Conservation (phyloP, 1,284 basidiomycete species). For the Austroboletus novae-zelandiae region DNA sequence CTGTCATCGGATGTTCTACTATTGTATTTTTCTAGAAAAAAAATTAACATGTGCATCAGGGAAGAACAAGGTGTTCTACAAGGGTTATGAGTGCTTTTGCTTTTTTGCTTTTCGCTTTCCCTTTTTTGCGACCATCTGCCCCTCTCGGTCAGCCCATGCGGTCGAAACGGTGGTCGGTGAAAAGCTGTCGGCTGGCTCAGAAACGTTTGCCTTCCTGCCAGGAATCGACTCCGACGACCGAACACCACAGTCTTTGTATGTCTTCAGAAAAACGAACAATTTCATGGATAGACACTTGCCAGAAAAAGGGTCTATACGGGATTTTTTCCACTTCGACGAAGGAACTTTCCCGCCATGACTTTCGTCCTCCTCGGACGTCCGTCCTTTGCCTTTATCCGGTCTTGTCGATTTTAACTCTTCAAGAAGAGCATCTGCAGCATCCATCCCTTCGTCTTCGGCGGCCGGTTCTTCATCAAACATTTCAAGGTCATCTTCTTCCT, state of each 20-base stretch:
- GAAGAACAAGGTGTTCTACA: conserved; percentile 12
- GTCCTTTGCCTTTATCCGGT: conserved; percentile 45
- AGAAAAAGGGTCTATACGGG: conserved; percentile 59
- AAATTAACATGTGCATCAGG: conserved; percentile 15
- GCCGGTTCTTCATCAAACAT: conserved; percentile 42
- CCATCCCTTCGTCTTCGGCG: conserved; percentile 28
- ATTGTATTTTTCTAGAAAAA: conserved; percentile 14
- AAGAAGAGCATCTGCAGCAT: conserved; percentile 5
- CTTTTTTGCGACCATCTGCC: conserved; percentile 20
- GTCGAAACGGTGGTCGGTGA: no score
- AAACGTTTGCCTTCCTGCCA: conserved; percentile 12
- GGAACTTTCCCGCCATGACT: conserved; percentile 14
- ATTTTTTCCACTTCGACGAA: conserved; percentile 48
- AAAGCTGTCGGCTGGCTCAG: not conserved
- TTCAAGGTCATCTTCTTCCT: conserved; percentile 43
- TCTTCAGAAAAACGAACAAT: not conserved
- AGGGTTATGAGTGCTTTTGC: conserved; percentile 3
- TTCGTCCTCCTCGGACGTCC: conserved; percentile 19
- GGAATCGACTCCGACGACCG: conserved; percentile 4
- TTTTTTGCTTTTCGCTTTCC: conserved; percentile 25
- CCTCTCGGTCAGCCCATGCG: not conserved
- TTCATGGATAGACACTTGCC: conserved; percentile 38
- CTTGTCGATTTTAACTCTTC: conserved; percentile 1
- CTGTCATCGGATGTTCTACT: conserved; percentile 5
- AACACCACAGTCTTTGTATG: not conserved